phyloP scores from a whole-genome alignment of 192 early-diverging fungal genomes.

The Backusella psychrophila region DNA sequence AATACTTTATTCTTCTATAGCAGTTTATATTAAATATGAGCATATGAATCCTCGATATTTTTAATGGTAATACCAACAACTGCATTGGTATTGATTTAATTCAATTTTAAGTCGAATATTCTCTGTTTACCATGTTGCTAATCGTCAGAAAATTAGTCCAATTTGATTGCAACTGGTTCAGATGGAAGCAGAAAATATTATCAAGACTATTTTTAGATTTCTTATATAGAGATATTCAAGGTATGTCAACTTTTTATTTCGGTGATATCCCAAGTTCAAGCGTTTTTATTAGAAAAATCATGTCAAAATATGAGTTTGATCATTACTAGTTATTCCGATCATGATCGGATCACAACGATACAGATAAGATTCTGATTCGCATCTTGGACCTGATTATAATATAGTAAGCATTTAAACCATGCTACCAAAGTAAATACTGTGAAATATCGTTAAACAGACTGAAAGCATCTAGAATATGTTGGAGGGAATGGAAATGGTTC shows the following conservation, averaged over 20 bases:
- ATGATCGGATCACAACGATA: background rate
- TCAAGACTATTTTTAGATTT: background rate
- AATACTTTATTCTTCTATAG: background rate
- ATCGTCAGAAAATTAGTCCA: background rate
- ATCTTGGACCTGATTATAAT: background rate
- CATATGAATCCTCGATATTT: background rate
- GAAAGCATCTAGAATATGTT: background rate
- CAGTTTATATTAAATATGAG: background rate
- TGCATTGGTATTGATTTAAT: background rate
- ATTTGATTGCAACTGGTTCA: background rate
- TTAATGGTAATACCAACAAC: background rate
- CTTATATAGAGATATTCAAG: background rate
- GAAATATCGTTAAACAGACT: background rate
- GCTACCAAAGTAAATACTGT: background rate
- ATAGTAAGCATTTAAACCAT: background rate
- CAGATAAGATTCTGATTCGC: background rate
- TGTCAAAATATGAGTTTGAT: background rate
- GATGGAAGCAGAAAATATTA: background rate
- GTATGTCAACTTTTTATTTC: background rate
- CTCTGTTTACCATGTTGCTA: background rate
- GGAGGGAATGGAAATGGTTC: background rate
- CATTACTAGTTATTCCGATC: background rate
- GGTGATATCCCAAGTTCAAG: background rate
- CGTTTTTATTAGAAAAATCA: background rate
- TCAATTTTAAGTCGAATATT: background rate